Evolutionary conservation across 371 early-diverging fungal species (phyloP), one percentile per base, ranked within the genome.

Genomic region (Synchytrium microbalum): DNA sequence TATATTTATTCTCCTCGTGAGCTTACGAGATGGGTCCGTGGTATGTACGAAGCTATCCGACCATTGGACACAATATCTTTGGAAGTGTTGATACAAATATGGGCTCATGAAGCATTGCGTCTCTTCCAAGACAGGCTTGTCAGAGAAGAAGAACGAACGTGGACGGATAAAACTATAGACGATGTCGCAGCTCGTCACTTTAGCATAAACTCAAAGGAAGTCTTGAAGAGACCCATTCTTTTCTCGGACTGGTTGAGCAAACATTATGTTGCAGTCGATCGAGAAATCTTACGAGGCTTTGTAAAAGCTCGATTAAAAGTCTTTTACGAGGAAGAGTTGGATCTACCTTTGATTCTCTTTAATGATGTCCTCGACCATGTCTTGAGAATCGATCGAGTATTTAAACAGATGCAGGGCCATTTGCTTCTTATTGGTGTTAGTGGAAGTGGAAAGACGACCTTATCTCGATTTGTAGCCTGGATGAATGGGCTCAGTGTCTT

Each of bases 1-100:
- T 99, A 98, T 69, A 91, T 99, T 66, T 99, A 98, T 76, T 92
- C 93, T 59, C 99, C 99, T 64, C 91, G 99, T 79, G 99, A 99
- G 82, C 82, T 99, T 71, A 96, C 98, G 0, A 87, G 99, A 51
- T 99, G 99, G 99, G 86, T 93, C 62, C 88, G 96, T 63, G 99
- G 98, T 74, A 94, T 99, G 46, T 93, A 85, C 72, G 96, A 96
- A 72, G 93, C 93, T 1, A 87, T 97, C 68, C 88, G 88, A 59
- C 87, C 91, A 3, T 70, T 91, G 57, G 98, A 97, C 59, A 73
- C 82, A 0, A 76, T 92, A 51, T 74, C 83, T 38, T 82, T 94
- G 0, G 96, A 95, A 69, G 93, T 89, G 1, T 76, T 99, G 28
- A 88, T 97, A 27, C 87, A 95, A 55, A 85, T 98, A 55, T 97